Percentiles rank a stretch among this genome's conserved stretches.
These are phyloP conservation scores for Tagetes erecta DNA, from an alignment of 129 eudicot species.

Conservation along the genomic window DNA sequence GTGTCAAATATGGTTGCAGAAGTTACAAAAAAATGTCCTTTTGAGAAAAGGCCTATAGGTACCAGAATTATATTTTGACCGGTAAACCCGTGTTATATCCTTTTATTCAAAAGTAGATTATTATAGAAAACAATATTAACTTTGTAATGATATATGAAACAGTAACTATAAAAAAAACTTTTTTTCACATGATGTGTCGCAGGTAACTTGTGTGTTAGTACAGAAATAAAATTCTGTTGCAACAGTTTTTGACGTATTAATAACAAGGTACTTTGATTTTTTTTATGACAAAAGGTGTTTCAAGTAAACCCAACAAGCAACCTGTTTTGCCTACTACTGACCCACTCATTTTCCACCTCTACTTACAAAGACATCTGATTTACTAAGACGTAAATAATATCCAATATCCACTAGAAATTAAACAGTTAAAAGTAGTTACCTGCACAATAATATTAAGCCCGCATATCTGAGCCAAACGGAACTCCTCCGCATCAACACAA, in stretches of 20 bases:
- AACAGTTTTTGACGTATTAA: not conserved
- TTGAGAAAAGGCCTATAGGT: not conserved
- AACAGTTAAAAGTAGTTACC: constrained; percentile 34
- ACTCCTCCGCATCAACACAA: constrained; percentile 99
- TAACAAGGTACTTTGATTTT: not conserved
- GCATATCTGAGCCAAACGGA: constrained; percentile 97
- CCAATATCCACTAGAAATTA: not conserved
- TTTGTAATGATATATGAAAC: not conserved
- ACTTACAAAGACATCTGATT: not conserved
- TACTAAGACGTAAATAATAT: constrained; percentile 2
- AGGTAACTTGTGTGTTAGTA: not conserved
- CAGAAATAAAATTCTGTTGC: not conserved
- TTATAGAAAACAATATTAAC: not conserved
- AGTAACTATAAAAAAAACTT: not conserved
- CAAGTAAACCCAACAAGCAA: not conserved
- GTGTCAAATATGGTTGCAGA: not conserved
- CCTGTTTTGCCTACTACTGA: not conserved
- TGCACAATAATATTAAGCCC: constrained; percentile 96
- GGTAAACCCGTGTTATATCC: not conserved
- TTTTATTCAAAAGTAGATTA: not conserved
- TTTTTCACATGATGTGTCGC: not conserved
- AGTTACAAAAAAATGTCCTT: not conserved
- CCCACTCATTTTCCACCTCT: not conserved
- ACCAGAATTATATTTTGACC: not conserved
- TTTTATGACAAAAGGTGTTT: not conserved